Evolutionary conservation across 225 moss, liverwort and hornwort species (phyloP).

Genomic region (Physcomitrellopsis africana): DNA sequence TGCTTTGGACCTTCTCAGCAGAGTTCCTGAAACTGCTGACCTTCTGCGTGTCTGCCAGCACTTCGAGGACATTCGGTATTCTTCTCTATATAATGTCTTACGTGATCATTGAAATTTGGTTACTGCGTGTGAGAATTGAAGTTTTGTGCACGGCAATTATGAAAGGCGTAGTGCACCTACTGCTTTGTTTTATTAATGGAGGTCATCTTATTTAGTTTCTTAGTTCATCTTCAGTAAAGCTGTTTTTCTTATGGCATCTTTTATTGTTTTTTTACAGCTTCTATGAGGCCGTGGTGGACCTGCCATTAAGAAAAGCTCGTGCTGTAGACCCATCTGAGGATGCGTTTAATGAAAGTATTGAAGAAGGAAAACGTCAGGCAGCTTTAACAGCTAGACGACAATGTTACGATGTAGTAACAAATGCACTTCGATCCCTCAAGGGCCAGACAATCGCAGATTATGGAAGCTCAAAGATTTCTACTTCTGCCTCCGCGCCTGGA

Average conservation of each 20-base stretch:
- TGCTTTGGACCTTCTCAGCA: constrained; percentile 86
- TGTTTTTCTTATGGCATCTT: constrained; percentile 14
- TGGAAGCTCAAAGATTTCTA: constrained; percentile 55
- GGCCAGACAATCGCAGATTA: constrained; percentile 52
- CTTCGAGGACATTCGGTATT: constrained; percentile 94
- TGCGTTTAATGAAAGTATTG: constrained; percentile 88
- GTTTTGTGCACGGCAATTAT: neutral
- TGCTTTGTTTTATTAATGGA: neutral
- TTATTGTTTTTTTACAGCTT: constrained; percentile 50
- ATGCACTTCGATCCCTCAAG: constrained; percentile 88
- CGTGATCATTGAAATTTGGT: neutral
- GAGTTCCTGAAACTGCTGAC: constrained; percentile 94
- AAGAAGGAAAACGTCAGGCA: constrained; percentile 74
- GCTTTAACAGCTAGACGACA: constrained; percentile 81
- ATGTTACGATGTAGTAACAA: constrained; percentile 93
- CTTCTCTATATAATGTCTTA: neutral
- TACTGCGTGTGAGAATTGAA: constrained; percentile 7
- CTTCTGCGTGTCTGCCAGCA: constrained; percentile 94
- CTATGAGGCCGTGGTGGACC: constrained; percentile 98
- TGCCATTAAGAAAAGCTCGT: constrained; percentile 89
- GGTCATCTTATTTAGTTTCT: neutral
- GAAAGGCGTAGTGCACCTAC: neutral
- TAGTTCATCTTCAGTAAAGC: constrained; percentile 6
- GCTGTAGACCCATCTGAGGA: constrained; percentile 94
- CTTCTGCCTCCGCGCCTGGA: constrained; percentile 59